phyloP scores from a whole-genome alignment of 805 yeast genomes.

The Candida ponderosae region DNA sequence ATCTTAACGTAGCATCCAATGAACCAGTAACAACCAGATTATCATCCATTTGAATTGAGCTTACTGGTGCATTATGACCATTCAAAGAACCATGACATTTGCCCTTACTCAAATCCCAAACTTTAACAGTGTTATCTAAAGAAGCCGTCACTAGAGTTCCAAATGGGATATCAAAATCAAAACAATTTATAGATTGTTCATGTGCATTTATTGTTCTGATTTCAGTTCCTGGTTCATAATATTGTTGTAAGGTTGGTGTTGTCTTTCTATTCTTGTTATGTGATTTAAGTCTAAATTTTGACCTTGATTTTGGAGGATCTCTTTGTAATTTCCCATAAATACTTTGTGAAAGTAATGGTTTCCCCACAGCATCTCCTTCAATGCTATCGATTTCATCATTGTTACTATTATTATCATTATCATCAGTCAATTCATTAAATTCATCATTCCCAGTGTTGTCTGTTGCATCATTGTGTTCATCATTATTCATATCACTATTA shows the following conservation, averaged over 20 bases:
- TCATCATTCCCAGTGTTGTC: constrained; percentile 6
- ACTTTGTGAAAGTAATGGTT: constrained; percentile 33
- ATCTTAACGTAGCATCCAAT: constrained; percentile 50
- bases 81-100: constrained; percentile 41
- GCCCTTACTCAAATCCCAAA: constrained; percentile 72
- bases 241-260: constrained; percentile 58
- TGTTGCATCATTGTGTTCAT: constrained; percentile 1
- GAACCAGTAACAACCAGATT: constrained; percentile 47
- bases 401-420: constrained; percentile 5
- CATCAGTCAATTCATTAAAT: constrained; percentile 2
- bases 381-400: constrained; percentile 10
- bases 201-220: constrained; percentile 47
- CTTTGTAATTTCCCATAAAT: constrained; percentile 35
- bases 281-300: constrained; percentile 21
- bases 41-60: constrained; percentile 51
- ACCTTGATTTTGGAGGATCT: constrained; percentile 19
- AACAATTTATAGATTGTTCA: constrained; percentile 40
- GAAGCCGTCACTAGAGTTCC: constrained; percentile 75
- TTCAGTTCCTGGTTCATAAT: constrained; percentile 49
- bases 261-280: constrained; percentile 35
- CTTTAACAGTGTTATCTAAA: constrained; percentile 66
- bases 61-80: constrained; percentile 56
- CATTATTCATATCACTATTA: constrained; percentile 1
- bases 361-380: constrained; percentile 11
- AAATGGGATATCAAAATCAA: constrained; percentile 69